Conservation (phyloP, 2,329 filamentous ascomycete species). For the Fusarium humuli region DNA sequence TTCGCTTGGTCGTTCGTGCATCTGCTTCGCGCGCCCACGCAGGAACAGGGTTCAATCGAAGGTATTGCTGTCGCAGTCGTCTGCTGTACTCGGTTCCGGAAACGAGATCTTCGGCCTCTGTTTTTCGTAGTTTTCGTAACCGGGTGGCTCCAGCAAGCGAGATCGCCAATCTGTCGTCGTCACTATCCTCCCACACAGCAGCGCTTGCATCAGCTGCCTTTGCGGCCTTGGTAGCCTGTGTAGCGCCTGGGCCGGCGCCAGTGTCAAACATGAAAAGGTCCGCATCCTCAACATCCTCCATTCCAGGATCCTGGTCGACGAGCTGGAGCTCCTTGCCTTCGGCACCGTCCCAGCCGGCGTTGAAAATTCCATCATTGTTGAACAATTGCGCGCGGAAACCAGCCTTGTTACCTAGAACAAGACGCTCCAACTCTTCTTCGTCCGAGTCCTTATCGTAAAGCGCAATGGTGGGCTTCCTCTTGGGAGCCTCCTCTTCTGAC, state of each 20-base stretch:
- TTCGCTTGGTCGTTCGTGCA: constrained; percentile 62
- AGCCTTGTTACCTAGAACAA: constrained; percentile 89
- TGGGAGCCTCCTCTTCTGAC: constrained; percentile 45
- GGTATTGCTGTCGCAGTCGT: constrained; percentile 82
- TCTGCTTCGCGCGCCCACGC: constrained; percentile 68
- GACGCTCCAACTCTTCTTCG: constrained; percentile 85
- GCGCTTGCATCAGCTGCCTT: constrained; percentile 53
- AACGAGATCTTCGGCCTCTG: constrained; percentile 86
- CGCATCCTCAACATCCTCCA: constrained; percentile 77
- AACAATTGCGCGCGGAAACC: constrained; percentile 83
- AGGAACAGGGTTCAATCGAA: constrained; percentile 69
- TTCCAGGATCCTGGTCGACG: constrained; percentile 60
- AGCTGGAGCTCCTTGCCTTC: constrained; percentile 51
- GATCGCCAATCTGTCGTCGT: constrained; percentile 87
- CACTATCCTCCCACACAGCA: constrained; percentile 91
- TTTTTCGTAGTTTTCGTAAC: constrained; percentile 83
- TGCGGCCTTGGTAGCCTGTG: constrained; percentile 47
- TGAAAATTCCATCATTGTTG: constrained; percentile 58
- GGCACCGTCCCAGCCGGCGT: constrained; percentile 49
- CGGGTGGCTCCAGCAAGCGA: constrained; percentile 82
- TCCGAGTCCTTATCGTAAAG: constrained; percentile 78
- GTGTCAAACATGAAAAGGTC: constrained; percentile 89
- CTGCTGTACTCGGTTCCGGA: constrained; percentile 86
- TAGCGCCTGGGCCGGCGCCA: constrained; percentile 58
- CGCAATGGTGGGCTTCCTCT: constrained; percentile 47